Evolutionary conservation across 139 green algal species (phyloP), one percentile per base, ranked within the genome.

Genomic region (Astrephomene gubernaculifera): DNA sequence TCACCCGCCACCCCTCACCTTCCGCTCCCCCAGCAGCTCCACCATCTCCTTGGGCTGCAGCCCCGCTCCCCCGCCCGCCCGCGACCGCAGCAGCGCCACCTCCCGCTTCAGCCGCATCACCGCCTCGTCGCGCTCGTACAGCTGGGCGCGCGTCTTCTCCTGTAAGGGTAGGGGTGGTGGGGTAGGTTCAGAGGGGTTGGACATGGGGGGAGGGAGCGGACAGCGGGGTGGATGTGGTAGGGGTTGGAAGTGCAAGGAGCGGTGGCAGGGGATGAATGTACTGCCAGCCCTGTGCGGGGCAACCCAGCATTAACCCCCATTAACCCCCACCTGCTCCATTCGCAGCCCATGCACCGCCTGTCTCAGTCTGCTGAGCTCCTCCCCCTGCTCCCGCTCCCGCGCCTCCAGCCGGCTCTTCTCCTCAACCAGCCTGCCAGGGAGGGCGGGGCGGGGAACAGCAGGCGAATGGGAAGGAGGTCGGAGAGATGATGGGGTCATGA

Each of bases 1-100:
- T n/a, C 35, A n/a, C 65, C 31, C 65, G 35, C 5, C 17, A 5
- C 4, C n/a, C 8, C 71, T 38, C 60, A 83, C 75, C 57, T 83
- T 83, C 12, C 63, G 60, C 39, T 83, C 75, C n/a, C 75, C 75
- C 60, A 83, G 61, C 75, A 83, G 75, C 75, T 83, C 75, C 29
- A 29, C 38, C 75, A 83, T 35, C 57, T 72, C 60, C 4, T 27
- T 39, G 25, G 60, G 60, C 74, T 71, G 74, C 27, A 49, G 60
- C 10, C 41, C 60, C 38, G 60, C 75, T n/a, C 39, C n/a, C 4
- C 75, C 75, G 4, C 75, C 75, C 75, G 25, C 22, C 39, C n/a
- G 8, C 0, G 75, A 24, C n/a, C 60, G 60, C 41, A 38, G 31
- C 38, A 83, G 4, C 29, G 60, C 60, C 60, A 72, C 17, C 75